A percentile compares a stretch with the other conserved stretches of the same genome.
Evolutionary conservation across 2,329 filamentous ascomycete species (phyloP).

Genomic region (Capronia coronata): DNA sequence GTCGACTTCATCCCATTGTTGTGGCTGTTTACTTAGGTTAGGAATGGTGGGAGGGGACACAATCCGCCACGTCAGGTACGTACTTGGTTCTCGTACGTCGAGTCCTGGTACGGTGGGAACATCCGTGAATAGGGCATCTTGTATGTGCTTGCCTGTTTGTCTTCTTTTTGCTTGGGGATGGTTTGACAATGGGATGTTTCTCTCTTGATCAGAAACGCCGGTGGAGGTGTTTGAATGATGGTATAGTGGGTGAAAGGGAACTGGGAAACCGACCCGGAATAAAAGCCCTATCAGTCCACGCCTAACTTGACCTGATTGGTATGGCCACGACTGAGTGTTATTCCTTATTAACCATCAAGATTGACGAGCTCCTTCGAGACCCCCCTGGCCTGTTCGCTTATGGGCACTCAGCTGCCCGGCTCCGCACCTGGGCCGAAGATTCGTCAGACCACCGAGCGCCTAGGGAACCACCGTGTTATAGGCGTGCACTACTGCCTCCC

Average conservation of each 20-base stretch:
- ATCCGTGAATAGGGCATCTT: constrained; percentile 19
- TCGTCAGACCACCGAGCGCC: constrained; percentile 3
- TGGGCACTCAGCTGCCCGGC: background rate
- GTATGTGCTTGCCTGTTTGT: no score
- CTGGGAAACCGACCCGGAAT: constrained; percentile 1
- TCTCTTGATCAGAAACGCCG: background rate
- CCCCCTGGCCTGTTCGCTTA: constrained; percentile 7
- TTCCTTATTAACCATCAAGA: background rate
- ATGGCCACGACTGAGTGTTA: background rate
- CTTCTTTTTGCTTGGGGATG: background rate
- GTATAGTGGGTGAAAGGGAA: constrained; percentile 1
- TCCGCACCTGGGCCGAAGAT: constrained; percentile 1
- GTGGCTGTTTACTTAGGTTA: constrained; percentile 10
- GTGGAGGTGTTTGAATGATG: background rate
- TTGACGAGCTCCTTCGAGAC: constrained; percentile 1
- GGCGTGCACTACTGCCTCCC: background rate
- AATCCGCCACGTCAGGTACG: constrained; percentile 7
- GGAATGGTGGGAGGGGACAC: constrained; percentile 3
- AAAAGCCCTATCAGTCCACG: constrained; percentile 12
- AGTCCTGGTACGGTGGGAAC: constrained; percentile 14
- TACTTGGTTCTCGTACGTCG: constrained; percentile 17
- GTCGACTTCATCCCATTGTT: constrained; percentile 20
- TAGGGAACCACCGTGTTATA: background rate
- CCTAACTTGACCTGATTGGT: no score
- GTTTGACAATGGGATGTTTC: constrained; percentile 16